Conservation (phyloP, 2,329 filamentous ascomycete species). For the Epichloe scottii region DNA sequence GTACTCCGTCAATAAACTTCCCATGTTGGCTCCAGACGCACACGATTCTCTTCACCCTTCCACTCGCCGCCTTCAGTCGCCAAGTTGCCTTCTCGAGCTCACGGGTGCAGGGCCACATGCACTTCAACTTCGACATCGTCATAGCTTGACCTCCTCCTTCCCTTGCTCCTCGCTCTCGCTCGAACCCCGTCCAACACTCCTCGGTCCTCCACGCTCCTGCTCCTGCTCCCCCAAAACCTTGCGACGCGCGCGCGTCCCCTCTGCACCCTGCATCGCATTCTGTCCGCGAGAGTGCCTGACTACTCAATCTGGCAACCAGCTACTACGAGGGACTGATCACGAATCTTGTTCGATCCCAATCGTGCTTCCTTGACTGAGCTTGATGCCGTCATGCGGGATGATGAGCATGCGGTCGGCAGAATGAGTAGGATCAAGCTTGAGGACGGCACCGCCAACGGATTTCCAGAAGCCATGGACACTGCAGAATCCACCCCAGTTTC, state of each 20-base stretch:
- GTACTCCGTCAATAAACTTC: background rate
- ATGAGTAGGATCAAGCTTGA: constrained; percentile 35
- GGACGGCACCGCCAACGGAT: constrained; percentile 24
- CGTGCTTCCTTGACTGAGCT: background rate
- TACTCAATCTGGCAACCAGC: background rate
- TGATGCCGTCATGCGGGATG: constrained; percentile 26
- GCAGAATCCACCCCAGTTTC: constrained; percentile 27
- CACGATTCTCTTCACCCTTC: constrained; percentile 1
- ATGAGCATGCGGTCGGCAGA: constrained; percentile 25
- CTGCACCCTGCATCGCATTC: background rate
- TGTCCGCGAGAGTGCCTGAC: background rate
- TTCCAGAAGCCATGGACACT: constrained; percentile 27
- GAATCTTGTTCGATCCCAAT: background rate
- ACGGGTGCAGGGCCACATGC: constrained; percentile 12
- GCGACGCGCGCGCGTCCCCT: constrained; percentile 1
- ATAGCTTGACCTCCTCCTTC: background rate
- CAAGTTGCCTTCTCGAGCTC: constrained; percentile 1
- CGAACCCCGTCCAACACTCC: constrained; percentile 1
- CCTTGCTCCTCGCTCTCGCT: background rate
- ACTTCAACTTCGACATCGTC: constrained; percentile 3
- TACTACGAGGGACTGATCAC: no score
- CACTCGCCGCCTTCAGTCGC: background rate
- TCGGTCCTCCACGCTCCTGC: background rate
- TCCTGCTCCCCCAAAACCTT: background rate
- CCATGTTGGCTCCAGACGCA: background rate